Percentiles rank a stretch among this genome's conserved stretches.
Evolutionary conservation across 805 yeast genomes (phyloP).

Genomic region (Barnettozyma pratensis): DNA sequence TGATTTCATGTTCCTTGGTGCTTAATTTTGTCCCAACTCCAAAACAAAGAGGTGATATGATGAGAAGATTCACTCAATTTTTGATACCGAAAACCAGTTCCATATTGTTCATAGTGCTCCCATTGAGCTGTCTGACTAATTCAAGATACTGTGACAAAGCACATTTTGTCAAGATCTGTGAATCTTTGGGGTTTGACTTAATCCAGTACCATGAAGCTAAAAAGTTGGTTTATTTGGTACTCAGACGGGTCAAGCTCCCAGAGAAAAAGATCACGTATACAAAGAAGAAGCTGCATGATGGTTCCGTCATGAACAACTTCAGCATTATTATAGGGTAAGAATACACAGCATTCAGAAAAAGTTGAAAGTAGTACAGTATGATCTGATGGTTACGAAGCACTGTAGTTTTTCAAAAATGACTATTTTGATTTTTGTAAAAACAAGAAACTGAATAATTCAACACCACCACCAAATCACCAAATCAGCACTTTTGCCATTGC

Average conservation of each 20-base stretch:
- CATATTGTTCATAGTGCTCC: constrained; percentile 72
- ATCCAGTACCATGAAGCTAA: constrained; percentile 50
- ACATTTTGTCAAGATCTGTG: constrained; percentile 41
- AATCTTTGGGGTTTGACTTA: constrained; percentile 52
- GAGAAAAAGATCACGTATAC: constrained; percentile 6
- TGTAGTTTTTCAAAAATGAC: no score
- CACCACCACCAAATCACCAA: neutral
- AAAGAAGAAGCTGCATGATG: constrained; percentile 51
- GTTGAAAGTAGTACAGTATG: neutral
- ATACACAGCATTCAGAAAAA: neutral
- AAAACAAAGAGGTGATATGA: constrained; percentile 70
- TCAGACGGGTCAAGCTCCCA: constrained; percentile 39
- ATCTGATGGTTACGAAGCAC: neutral
- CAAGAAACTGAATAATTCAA: neutral
- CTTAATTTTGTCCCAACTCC: constrained; percentile 83
- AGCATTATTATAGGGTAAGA: constrained; percentile 36
- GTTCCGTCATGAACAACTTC: constrained; percentile 65
- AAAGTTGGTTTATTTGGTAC: constrained; percentile 72
- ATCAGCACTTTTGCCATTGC: neutral
- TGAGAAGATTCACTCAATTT: constrained; percentile 52
- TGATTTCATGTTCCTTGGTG: constrained; percentile 82
- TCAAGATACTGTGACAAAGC: constrained; percentile 67
- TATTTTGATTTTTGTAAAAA: neutral
- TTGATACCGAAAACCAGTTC: constrained; percentile 30
- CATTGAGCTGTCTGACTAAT: constrained; percentile 79